Base-by-base conservation (phyloP, 345 rosid genomes). In the Rhizophora mangle region DNA sequence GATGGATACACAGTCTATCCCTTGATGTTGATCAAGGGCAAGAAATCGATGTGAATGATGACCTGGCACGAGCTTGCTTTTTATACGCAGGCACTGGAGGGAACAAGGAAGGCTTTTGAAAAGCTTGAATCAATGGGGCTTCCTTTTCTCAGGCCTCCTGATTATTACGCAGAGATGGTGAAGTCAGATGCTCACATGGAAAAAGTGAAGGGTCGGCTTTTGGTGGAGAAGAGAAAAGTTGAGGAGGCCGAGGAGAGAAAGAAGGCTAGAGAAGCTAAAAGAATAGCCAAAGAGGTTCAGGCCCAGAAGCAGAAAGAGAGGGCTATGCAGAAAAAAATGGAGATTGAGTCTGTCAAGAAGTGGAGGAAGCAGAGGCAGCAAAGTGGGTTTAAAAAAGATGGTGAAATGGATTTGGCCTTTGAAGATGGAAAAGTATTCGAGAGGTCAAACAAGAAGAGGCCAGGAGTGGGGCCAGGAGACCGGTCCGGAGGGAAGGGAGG, bases 331-430 rank as follows among this genome's bases (percentile, higher is more conserved):
- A 91, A 88, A 70, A 89, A 88, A 70, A 82, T 77, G 15, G 95
- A 79, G 27, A 88, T 91, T 39, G 96, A 91, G 78, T 15, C 87
- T 36, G 96, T 94, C 43, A 88, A 88, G 86, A 87, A 85, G 73
- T 87, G 93, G 93, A 87, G 96, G 82, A 89, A 94, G 72, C 94
- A 86, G 79, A 88, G 96, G 83, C 91, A 94, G 79, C 88, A 83
- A 73, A 91, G 91, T 24, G 93, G 97, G 56, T 88, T 85, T 72
- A 83, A 81, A 61, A 85, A 89, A 70, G 91, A 65, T 0, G 83
- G 81, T 20, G 89, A 82, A 15, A 59, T 80, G 56, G 87, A 83
- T 60, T 83, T 92, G 22, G 75, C 83, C 47, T 94, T 94, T n/a
- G 88, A 84, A 46, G 87, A 83, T 1, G 88, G 90, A 3, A 85